phyloP scores from a whole-genome alignment of 257 asterid genomes.

The Solanum bulbocastanum region DNA sequence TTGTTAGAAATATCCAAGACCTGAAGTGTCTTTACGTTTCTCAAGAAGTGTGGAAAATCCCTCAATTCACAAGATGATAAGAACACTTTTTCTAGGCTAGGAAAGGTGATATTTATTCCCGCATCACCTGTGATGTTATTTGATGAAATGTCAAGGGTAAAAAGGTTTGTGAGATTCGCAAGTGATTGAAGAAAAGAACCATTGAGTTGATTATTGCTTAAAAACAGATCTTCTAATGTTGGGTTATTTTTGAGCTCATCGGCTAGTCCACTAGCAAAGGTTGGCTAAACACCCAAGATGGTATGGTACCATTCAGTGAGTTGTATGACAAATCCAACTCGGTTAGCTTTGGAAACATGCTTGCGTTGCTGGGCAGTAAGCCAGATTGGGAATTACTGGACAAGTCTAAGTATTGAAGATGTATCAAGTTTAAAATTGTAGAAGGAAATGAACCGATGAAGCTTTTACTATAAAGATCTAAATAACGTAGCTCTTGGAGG shows the following conservation, averaged over 20 bases:
- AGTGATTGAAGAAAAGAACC: background rate
- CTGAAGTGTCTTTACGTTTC: background rate
- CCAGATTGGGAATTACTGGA: background rate
- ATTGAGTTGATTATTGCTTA: background rate
- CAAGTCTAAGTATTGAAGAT: background rate
- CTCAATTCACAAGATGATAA: background rate
- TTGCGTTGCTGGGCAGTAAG: background rate
- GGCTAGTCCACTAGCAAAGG: background rate
- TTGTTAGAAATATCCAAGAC: background rate
- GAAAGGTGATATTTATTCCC: background rate
- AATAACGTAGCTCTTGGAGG: background rate
- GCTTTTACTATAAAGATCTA: background rate
- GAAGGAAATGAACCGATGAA: background rate
- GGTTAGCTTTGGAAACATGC: background rate
- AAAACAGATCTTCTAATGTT: background rate
- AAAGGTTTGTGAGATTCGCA: background rate
- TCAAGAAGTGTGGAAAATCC: background rate
- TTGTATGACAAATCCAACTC: background rate
- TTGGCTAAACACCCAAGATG: background rate
- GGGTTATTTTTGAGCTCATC: background rate
- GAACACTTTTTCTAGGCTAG: fast-evolving
- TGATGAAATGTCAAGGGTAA: background rate
- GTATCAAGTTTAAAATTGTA: background rate
- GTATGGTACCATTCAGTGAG: background rate
- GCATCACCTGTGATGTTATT: background rate